phyloP scores from a whole-genome alignment of 2,329 filamentous ascomycete species.

The Epichloe festucae region DNA sequence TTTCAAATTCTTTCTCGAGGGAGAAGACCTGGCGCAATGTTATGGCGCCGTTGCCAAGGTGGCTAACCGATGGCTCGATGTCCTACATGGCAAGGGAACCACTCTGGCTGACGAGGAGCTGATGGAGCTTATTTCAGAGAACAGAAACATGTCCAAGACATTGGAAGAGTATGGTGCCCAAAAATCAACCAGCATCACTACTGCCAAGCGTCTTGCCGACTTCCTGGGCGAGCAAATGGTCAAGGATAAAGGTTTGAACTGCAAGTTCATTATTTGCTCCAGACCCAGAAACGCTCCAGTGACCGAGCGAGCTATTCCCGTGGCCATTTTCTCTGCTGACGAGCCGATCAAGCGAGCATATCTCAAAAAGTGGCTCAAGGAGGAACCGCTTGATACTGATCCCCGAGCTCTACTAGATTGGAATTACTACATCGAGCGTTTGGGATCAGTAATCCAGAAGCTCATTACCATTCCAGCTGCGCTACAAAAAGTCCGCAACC shows the following conservation, averaged over 20 bases:
- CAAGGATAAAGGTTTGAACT: slow-evolving; percentile 97
- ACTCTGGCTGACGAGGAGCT: slow-evolving; percentile 93
- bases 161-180: slow-evolving; percentile 90
- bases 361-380: slow-evolving; percentile 87
- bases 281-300: slow-evolving; percentile 79
- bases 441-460: slow-evolving; percentile 97
- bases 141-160: slow-evolving; percentile 95
- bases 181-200: slow-evolving; percentile 99
- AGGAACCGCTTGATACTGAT: slow-evolving; percentile 84
- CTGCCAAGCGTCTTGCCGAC: slow-evolving; percentile 83
- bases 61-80: slow-evolving; percentile 92
- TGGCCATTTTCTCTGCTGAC: slow-evolving; percentile 94
- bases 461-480: slow-evolving; percentile 97
- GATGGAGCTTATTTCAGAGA: slow-evolving; percentile 99
- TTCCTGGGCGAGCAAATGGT: slow-evolving; percentile 98
- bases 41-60: slow-evolving; percentile 88
- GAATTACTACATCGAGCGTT: slow-evolving; percentile 91
- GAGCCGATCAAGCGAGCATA: slow-evolving; percentile 78
- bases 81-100: slow-evolving; percentile 74
- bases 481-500: slow-evolving; percentile 87
- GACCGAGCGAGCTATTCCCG: slow-evolving; percentile 85
- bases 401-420: slow-evolving; percentile 84
- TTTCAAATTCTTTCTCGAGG: slow-evolving; percentile 98
- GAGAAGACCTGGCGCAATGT: slow-evolving; percentile 72
- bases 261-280: slow-evolving; percentile 97